Percentiles rank a stretch among this genome's conserved stretches.
Conservation (phyloP, 108 stramenopile species). For the Pseudonitzschia multistriata region DNA sequence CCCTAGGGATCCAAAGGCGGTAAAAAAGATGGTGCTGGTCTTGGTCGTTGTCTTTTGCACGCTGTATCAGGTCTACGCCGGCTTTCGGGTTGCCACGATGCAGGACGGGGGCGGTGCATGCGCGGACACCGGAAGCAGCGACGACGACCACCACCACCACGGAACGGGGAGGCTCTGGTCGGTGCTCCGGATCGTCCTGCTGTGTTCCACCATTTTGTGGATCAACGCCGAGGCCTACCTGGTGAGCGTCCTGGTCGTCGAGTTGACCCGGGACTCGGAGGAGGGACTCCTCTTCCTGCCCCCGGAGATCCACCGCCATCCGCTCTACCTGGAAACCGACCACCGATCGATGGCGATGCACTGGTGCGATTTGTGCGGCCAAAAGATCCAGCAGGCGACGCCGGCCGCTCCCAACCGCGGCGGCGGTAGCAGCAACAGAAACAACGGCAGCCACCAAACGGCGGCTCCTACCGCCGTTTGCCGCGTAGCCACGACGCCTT, state of each 20-base stretch:
- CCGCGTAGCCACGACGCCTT: neutral
- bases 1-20: neutral
- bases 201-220: slow-evolving; percentile 46
- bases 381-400: slow-evolving; percentile 3
- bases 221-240: slow-evolving; percentile 40
- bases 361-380: slow-evolving; percentile 47
- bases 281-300: slow-evolving; percentile 32
- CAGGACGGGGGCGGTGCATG: too few species aligned
- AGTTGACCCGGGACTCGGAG: slow-evolving; percentile 38
- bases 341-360: slow-evolving; percentile 26
- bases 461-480: too few species aligned
- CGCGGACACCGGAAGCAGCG: neutral
- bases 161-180: neutral
- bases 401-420: neutral
- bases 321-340: slow-evolving; percentile 24
- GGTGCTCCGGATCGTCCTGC: slow-evolving; percentile 15
- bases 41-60: slow-evolving; percentile 34
- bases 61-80: slow-evolving; percentile 46
- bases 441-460: neutral
- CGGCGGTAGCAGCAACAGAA: too few species aligned
- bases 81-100: slow-evolving; percentile 31
- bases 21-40: slow-evolving; percentile 9
- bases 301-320: slow-evolving; percentile 43
- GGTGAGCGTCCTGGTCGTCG: slow-evolving; percentile 30
- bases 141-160: neutral